Evolutionary conservation across 495 filamentous ascomycete species (phyloP), one percentile per base, ranked within the genome.

Genomic region (Chaetomium cochliodes): DNA sequence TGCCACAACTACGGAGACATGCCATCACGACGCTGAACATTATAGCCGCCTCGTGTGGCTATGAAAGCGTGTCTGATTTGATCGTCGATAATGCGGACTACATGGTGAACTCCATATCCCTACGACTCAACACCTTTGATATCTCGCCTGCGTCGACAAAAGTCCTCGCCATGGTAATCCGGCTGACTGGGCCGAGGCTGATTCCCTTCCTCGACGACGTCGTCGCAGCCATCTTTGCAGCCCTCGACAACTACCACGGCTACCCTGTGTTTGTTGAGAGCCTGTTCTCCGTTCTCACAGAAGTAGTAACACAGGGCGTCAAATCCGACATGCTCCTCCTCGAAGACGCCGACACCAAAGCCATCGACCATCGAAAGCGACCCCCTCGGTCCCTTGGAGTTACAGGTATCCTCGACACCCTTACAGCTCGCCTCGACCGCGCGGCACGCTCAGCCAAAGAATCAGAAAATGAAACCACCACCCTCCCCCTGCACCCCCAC

Each of bases 31-130:
- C 89, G 53, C 83, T 99, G 3, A 92, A 96, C 69, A 85, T 87
- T 15, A 79, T 97, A 33, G 88, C 94, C 11, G 71, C 74, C 9
- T 79, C 89, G 0, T 97, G 92, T 74, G 86, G 85, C 20, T 99
- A 98, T 70, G 46, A 70, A 0, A 87, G 82, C 68, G 86, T 92
- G 12, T 88, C 88, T 39, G 86, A 91, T 13, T 79, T 99, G 65
- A 87, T 99, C 52, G 83, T 97, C 53, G 88, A 92, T 37, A 99
- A 99, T 66, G 92, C 90, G 26, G 94, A 99, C 74, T 99, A 99
- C 73, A 88, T 99, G 77, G 88, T 97, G 54, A 98, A 97, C 72
- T 90, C 93, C 0, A 87, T 98, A 7, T 90, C 90, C 0, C 78
- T 97, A 25, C 91, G 93, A 63, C 81, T 99, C 30, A 97, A 96